Evolutionary conservation across 495 filamentous ascomycete genomes (phyloP).

Genomic region (Ramalina peruviana): DNA sequence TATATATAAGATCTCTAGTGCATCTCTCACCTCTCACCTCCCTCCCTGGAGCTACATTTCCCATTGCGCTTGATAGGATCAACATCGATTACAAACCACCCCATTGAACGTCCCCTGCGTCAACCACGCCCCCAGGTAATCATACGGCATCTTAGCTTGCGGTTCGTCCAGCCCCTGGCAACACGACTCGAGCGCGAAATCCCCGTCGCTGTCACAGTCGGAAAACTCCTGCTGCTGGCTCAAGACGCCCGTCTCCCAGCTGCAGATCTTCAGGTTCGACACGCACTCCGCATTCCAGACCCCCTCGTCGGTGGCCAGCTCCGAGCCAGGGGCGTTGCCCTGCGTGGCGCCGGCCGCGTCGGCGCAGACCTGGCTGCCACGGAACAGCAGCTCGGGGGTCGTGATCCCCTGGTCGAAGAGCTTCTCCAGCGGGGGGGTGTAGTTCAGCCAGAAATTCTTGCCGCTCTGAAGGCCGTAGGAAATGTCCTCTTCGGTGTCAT

Average conservation of each 20-base stretch:
- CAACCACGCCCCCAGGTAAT: neutral
- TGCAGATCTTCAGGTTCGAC: conserved; percentile 2
- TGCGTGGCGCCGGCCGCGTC: neutral
- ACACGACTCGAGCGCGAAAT: neutral
- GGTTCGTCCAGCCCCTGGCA: neutral
- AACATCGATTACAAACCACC: neutral
- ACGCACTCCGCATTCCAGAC: conserved; percentile 1
- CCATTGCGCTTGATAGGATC: no score
- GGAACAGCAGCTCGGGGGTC: neutral
- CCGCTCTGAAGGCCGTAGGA: neutral
- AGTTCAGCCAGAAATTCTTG: neutral
- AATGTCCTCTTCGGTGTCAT: neutral
- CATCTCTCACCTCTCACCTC: no score
- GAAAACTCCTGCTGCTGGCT: neutral
- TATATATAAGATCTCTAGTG: no score
- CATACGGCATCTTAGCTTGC: neutral
- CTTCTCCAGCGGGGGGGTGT: neutral
- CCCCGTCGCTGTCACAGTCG: neutral
- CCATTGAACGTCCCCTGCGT: neutral
- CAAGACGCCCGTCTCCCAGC: neutral
- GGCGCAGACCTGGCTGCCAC: neutral
- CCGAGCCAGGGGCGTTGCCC: neutral
- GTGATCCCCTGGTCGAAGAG: conserved; percentile 1
- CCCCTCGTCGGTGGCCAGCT: neutral
- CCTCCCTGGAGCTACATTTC: no score